A percentile compares a stretch with the other conserved stretches of the same genome.
These are phyloP conservation scores for Xylariaceae sp. DNA, from an alignment of 2,329 filamentous ascomycete species.

Conservation along the genomic window DNA sequence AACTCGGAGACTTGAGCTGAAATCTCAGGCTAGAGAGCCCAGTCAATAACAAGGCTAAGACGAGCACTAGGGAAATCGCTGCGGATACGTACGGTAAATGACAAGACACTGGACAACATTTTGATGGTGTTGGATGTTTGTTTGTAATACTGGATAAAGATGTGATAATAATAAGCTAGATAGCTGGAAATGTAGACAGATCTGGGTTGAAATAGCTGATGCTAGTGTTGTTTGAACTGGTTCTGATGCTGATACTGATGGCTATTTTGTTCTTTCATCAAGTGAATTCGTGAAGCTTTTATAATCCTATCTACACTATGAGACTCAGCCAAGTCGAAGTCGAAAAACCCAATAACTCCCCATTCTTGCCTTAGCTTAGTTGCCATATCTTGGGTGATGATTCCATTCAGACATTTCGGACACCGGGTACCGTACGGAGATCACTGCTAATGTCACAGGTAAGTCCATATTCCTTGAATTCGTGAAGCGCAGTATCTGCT, in stretches of 20 bases:
- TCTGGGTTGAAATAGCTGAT: too few species aligned
- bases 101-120: slow-evolving; percentile 22
- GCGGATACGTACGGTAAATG: slow-evolving; percentile 18
- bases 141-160: background rate
- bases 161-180: background rate
- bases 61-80: background rate
- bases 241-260: slow-evolving; percentile 1
- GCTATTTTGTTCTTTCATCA: background rate
- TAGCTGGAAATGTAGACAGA: background rate
- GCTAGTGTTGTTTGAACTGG: background rate
- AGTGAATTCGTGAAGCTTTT: background rate
- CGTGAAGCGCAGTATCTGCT: background rate
- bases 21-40: slow-evolving; percentile 16
- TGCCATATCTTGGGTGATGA: background rate
- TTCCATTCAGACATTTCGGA: background rate
- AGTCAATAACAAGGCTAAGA: background rate
- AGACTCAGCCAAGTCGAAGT: too few species aligned
- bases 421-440: background rate
- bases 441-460: background rate
- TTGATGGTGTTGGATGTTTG: background rate
- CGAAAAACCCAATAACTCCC: too few species aligned
- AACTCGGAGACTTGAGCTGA: slow-evolving; percentile 28
- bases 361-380: too few species aligned
- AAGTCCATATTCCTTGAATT: background rate
- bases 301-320: background rate